A percentile compares a stretch with the other conserved stretches of the same genome.
Evolutionary conservation across 148 eudicot genomes (phyloP).

Genomic region (Rhododendron kiyosumense): DNA sequence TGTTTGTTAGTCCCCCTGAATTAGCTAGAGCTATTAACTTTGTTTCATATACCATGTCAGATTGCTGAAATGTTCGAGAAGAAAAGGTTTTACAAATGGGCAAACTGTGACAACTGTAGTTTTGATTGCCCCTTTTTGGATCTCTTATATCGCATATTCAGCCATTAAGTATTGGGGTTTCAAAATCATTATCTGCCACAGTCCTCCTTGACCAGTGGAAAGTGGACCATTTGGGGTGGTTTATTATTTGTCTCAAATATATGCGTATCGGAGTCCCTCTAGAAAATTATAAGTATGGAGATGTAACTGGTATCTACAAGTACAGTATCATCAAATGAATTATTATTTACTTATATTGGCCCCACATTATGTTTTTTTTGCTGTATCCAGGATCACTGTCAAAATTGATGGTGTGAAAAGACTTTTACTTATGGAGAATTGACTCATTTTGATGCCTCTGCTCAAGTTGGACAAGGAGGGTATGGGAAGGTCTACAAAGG

Average conservation of each 20-base stretch:
- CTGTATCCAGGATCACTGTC: constrained; percentile 61
- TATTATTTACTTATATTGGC: not conserved
- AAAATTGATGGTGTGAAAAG: constrained; percentile 76
- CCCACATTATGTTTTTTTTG: constrained; percentile 3
- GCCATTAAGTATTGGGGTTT: not conserved
- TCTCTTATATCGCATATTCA: not conserved
- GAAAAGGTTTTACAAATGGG: not conserved
- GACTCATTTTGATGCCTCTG: constrained; percentile 45
- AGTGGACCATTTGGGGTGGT: not conserved
- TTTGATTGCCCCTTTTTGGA: not conserved
- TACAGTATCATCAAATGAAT: not conserved
- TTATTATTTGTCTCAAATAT: constrained; percentile 4
- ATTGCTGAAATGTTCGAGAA: not conserved
- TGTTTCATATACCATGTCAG: not conserved
- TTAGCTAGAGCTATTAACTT: not conserved
- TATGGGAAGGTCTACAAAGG: constrained; percentile 88
- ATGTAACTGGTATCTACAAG: not conserved
- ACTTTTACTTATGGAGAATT: constrained; percentile 60
- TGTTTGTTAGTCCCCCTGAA: not conserved
- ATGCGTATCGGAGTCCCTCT: not conserved
- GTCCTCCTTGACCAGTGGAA: not conserved
- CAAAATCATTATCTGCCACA: not conserved
- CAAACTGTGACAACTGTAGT: not conserved
- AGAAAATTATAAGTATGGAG: not conserved
- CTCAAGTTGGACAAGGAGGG: constrained; percentile 89